Evolutionary conservation across 2,329 filamentous ascomycete species (phyloP).

Genomic region (Cladorrhinum sp.): DNA sequence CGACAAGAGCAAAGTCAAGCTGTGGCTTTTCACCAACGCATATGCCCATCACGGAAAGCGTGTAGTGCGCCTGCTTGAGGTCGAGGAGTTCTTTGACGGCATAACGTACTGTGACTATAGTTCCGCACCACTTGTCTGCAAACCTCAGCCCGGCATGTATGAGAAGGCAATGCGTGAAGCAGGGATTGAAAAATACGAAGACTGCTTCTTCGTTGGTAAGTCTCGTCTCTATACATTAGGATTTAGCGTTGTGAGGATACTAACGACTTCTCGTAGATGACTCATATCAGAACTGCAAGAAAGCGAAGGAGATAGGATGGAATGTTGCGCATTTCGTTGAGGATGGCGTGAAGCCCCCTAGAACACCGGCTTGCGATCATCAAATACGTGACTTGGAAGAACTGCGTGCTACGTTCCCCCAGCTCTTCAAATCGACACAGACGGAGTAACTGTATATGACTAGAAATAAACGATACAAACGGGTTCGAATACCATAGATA

Average conservation of each 20-base stretch:
- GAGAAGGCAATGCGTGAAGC: slow-evolving; percentile 86
- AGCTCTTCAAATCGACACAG: slow-evolving; percentile 67
- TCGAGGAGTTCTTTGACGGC: slow-evolving; percentile 91
- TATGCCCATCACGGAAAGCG: slow-evolving; percentile 84
- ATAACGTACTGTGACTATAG: slow-evolving; percentile 93
- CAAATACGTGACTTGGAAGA: slow-evolving; percentile 76
- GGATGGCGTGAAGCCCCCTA: slow-evolving; percentile 62
- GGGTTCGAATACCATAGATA: background rate
- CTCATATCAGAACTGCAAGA: slow-evolving; percentile 75
- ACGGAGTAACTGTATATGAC: background rate
- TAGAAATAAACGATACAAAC: background rate
- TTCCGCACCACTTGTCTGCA: slow-evolving; percentile 72
- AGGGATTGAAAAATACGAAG: slow-evolving; percentile 60
- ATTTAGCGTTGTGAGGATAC: background rate
- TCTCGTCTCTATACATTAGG: slow-evolving; percentile 18
- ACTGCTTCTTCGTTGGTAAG: slow-evolving; percentile 92
- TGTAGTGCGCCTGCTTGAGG: slow-evolving; percentile 73
- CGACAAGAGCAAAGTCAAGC: slow-evolving; percentile 75
- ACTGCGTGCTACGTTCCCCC: slow-evolving; percentile 71
- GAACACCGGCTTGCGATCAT: slow-evolving; percentile 64
- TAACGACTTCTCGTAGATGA: slow-evolving; percentile 62
- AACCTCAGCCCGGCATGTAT: slow-evolving; percentile 80
- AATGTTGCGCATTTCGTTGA: slow-evolving; percentile 83
- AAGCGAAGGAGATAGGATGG: slow-evolving; percentile 80
- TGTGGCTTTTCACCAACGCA: slow-evolving; percentile 96